Evolutionary conservation across 441 rosid species (phyloP).

Genomic region (Populus hybrid): DNA sequence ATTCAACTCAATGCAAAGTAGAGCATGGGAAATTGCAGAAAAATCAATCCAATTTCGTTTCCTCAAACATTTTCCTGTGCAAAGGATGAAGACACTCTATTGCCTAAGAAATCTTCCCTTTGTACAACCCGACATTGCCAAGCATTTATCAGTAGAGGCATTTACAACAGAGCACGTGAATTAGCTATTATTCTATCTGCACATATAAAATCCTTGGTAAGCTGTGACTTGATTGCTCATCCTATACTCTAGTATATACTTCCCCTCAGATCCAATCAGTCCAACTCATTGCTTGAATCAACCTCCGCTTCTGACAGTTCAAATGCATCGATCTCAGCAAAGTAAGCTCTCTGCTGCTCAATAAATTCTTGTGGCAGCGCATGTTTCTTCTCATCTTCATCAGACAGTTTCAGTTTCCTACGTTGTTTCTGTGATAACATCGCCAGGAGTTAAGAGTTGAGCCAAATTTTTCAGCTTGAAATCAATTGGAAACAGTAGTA

Average conservation of each 20-base stretch:
- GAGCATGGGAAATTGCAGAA: not conserved
- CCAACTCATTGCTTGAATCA: constrained; percentile 43
- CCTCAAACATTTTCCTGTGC: not conserved
- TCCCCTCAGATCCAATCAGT: constrained; percentile 25
- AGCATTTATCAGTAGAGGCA: not conserved
- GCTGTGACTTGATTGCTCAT: not conserved
- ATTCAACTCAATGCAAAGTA: not conserved
- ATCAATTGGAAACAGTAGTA: not conserved
- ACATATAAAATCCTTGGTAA: not conserved
- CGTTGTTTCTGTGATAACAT: constrained; percentile 42
- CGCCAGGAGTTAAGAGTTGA: not conserved
- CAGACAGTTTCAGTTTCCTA: constrained; percentile 13
- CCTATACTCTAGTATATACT: not conserved
- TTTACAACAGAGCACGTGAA: not conserved
- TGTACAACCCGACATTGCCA: not conserved
- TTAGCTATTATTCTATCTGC: not conserved
- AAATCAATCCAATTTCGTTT: not conserved
- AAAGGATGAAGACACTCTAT: not conserved
- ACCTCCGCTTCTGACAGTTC: constrained; percentile 70
- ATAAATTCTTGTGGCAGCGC: constrained; percentile 49
- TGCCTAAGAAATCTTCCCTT: not conserved
- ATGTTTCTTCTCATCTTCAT: constrained; percentile 20
- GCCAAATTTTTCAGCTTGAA: not conserved
- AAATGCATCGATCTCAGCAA: constrained; percentile 77
- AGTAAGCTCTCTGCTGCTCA: constrained; percentile 65